Evolutionary conservation across 1,139 yeast species (phyloP), one percentile per base, ranked within the genome.

Genomic region (Hansenula sp.): DNA sequence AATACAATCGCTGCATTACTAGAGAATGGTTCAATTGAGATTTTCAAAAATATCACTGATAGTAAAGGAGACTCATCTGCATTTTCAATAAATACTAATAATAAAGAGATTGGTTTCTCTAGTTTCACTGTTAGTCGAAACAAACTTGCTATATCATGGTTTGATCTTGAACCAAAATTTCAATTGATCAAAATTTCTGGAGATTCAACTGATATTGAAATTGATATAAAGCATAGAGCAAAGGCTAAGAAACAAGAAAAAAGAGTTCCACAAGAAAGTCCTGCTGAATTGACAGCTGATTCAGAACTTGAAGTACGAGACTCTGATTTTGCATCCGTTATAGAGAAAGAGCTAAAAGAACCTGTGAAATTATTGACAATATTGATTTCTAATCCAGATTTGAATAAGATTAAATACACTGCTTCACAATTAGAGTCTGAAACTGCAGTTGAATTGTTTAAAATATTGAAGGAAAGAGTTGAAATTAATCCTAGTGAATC

Each of bases 401-500:
- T 81, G 38, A 66, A 64, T 9, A 73, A 82, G 39, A 81, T 87
- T 49, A 77, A 76, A 55, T 66, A 70, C 32, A 77, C 88, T n/a
- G 74, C 82, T 29, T 61, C 75, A 29, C 65, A 77, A 43, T 66
- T 83, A 28, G 77, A 77, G 51, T 70, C 88, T 0, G 63, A 76
- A 2, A 67, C 77, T 39, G 87, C 88, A 0, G 78, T 81, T 7
- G 60, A 70, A n/a, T 66, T 87, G 32, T 68, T 84, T 50, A 88
- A 82, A 51, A 69, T 81, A 43, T 63, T 86, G 24, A 81, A 88
- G 4, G 85, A 80, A 52, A 71, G 81, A 54, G 71, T 84, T 44
- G 79, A 85, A 33, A 73, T 87, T 39, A 65, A 72, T 9, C 77
- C 79, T 9, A 62, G 70, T 26, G 76, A 88, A 51, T 85, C 89